A percentile compares a stretch with the other conserved stretches of the same genome.
phyloP scores from a whole-genome alignment of 2,329 filamentous ascomycete species.

The Zasmidium citrigriseum region DNA sequence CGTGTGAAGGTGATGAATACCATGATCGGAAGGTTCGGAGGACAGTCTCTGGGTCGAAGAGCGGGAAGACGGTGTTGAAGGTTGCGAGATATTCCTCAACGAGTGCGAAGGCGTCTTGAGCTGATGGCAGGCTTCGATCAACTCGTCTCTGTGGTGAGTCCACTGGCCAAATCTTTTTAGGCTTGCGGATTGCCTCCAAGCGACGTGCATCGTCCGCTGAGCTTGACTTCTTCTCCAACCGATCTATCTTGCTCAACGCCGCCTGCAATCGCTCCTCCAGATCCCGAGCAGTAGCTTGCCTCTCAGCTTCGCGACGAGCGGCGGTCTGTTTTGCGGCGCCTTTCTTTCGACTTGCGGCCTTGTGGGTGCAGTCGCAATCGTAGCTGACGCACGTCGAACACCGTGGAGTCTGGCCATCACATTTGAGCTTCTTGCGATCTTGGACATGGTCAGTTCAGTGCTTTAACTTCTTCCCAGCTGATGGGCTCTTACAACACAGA shows the following conservation, averaged over 20 bases:
- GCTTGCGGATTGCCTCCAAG: no score
- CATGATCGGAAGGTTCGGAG: not conserved
- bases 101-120: not conserved
- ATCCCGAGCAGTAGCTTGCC: not conserved
- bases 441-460: no score
- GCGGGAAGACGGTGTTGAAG: not conserved
- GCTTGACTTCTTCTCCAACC: not conserved
- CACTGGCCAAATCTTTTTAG: no score
- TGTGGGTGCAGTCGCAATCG: not conserved
- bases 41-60: not conserved
- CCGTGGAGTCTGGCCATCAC: not conserved
- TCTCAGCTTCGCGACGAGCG: not conserved
- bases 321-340: no score
- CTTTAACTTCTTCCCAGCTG: no score
- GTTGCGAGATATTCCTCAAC: not conserved
- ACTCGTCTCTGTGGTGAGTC: no score
- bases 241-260: no score
- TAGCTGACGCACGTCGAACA: not conserved
- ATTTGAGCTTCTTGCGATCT: not conserved
- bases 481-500: no score
- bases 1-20: not conserved
- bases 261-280: not conserved
- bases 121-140: no score
- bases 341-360: not conserved
- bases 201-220: no score